Evolutionary conservation across 139 green algal genomes (phyloP).

Genomic region (Monoraphidium neglectum): DNA sequence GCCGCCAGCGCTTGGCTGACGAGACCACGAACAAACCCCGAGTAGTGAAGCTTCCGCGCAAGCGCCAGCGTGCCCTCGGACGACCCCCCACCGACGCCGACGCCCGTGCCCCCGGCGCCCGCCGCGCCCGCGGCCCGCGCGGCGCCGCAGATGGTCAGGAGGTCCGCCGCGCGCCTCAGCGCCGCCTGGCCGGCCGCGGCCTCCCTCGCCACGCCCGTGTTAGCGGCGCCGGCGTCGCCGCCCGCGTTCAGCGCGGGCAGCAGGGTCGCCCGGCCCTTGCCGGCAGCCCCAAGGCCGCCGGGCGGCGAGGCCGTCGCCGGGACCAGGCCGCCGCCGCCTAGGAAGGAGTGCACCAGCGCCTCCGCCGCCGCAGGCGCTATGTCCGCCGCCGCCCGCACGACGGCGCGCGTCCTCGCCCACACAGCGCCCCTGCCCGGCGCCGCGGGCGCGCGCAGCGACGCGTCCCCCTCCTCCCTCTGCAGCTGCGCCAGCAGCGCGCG

Average conservation of each 20-base stretch:
- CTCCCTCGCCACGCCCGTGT: background rate
- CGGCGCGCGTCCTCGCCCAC: constrained; percentile 17
- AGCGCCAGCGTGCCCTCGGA: constrained; percentile 17
- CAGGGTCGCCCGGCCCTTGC: background rate
- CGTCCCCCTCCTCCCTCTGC: constrained; percentile 13
- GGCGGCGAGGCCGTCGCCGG: background rate
- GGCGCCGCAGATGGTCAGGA: constrained; percentile 15
- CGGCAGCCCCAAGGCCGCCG: background rate
- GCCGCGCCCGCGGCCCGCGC: constrained; percentile 3
- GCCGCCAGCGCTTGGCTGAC: too few species aligned
- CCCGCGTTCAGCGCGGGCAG: background rate
- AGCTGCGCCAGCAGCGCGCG: constrained; percentile 21
- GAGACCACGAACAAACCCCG: constrained; percentile 12
- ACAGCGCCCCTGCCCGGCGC: constrained; percentile 12
- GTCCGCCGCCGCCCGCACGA: constrained; percentile 17
- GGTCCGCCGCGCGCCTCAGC: constrained; percentile 22
- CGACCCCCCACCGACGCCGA: background rate
- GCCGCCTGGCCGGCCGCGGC: constrained; percentile 11
- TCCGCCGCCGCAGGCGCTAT: constrained; percentile 17
- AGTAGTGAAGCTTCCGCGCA: constrained; percentile 28
- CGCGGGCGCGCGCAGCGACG: constrained; percentile 16
- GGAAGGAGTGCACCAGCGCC: constrained; percentile 29
- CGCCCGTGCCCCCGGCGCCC: background rate
- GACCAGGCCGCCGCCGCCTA: constrained; percentile 21
- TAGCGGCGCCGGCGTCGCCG: background rate